phyloP scores from a whole-genome alignment of 2,329 filamentous ascomycete genomes.

The Trichophyton verrucosum region DNA sequence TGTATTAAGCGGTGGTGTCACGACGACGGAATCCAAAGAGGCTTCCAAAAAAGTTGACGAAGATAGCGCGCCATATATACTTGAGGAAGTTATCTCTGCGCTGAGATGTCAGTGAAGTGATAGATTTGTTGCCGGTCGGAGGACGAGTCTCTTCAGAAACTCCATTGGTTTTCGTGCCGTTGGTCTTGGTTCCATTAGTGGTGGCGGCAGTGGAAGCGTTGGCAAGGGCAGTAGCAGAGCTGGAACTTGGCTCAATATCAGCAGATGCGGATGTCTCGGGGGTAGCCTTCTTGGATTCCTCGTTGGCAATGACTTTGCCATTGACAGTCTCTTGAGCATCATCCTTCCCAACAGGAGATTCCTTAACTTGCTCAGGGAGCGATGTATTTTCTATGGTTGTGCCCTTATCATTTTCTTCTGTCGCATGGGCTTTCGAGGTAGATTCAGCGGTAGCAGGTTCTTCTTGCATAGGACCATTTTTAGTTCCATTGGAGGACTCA shows the following conservation, averaged over 20 bases:
- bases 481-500: background rate
- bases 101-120: slow-evolving; percentile 25
- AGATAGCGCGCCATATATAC: slow-evolving; percentile 29
- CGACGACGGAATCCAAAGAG: slow-evolving; percentile 31
- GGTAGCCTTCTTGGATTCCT: slow-evolving; percentile 2
- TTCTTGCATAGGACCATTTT: too few relatives aligned
- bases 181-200: background rate
- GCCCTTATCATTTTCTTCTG: background rate
- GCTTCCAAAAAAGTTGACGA: slow-evolving; percentile 29
- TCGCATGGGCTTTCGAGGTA: background rate
- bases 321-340: background rate
- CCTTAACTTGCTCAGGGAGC: background rate
- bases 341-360: background rate
- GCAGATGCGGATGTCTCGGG: slow-evolving; percentile 8
- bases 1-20: background rate
- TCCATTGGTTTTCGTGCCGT: background rate
- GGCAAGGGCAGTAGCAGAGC: slow-evolving; percentile 2
- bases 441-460: background rate
- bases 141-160: slow-evolving; percentile 6
- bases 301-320: background rate
- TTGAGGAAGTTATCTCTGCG: slow-evolving; percentile 31
- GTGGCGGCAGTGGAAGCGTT: background rate
- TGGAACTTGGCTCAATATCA: slow-evolving; percentile 7
- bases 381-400: background rate
- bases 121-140: slow-evolving; percentile 23